Conservation (phyloP, 73 alveolate species). For the Uronychia binucleata region DNA sequence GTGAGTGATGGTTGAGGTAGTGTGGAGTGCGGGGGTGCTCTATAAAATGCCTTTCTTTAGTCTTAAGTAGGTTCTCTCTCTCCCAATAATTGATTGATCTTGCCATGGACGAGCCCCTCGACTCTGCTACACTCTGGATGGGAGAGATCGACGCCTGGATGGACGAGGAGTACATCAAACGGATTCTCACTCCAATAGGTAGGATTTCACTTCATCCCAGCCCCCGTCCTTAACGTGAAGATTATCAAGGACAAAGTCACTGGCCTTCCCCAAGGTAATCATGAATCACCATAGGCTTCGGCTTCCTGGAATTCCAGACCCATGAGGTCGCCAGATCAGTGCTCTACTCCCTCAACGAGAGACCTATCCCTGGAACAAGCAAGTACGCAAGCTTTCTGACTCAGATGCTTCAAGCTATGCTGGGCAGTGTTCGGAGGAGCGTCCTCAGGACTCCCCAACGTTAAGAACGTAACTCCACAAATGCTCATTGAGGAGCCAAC, state of each 20-base stretch:
- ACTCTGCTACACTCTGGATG: conserved; percentile 46
- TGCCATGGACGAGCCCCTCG: conserved; percentile 10
- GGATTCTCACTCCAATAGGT: background rate
- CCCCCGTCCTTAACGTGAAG: background rate
- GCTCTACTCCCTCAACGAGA: conserved; percentile 52
- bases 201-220: background rate
- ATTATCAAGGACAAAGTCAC: background rate
- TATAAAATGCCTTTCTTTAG: too few relatives aligned
- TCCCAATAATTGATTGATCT: too few relatives aligned
- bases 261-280: conserved; percentile 53
- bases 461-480: conserved; percentile 25
- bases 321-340: conserved; percentile 50
- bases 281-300: too few relatives aligned
- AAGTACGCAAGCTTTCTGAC: conserved; percentile 5
- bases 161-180: conserved; percentile 59
- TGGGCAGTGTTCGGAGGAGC: conserved; percentile 63
- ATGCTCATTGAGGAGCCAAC: background rate
- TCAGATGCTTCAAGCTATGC: conserved; percentile 47
- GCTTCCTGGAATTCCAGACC: conserved; percentile 62
- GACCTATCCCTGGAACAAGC: conserved; percentile 54
- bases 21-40: too few relatives aligned
- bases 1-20: too few relatives aligned
- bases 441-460: conserved; percentile 27
- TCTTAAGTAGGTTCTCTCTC: too few relatives aligned
- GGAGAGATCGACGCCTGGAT: conserved; percentile 66